Percentiles rank a stretch among this genome's conserved stretches.
Evolutionary conservation across 306 rosid genomes (phyloP).

Genomic region (Carpinus viminea): DNA sequence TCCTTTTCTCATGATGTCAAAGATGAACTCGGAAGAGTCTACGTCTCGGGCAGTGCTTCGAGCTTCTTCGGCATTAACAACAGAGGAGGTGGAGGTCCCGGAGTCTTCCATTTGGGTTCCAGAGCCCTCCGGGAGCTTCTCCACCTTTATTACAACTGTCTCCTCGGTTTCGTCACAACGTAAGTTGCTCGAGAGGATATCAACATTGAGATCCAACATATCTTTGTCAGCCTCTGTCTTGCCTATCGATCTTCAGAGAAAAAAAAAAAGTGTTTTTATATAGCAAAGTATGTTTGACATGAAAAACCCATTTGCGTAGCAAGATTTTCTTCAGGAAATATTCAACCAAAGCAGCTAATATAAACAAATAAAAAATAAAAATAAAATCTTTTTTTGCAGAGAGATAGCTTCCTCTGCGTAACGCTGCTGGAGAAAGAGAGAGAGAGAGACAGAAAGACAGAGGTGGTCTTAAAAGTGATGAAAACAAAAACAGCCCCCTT

Average conservation of each 20-base stretch:
- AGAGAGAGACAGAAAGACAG: background rate
- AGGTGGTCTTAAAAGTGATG: background rate
- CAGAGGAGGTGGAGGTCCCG: slow-evolving; percentile 44
- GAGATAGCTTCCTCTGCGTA: background rate
- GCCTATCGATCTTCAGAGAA: slow-evolving; percentile 4
- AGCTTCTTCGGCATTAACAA: slow-evolving; percentile 43
- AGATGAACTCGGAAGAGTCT: slow-evolving; percentile 40
- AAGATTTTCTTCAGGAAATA: background rate
- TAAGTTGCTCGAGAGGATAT: slow-evolving; percentile 3
- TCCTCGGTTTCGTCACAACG: slow-evolving; percentile 5
- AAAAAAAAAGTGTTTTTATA: background rate
- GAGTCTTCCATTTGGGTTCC: slow-evolving; percentile 36
- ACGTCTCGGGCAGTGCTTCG: slow-evolving; percentile 28
- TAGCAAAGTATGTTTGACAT: background rate
- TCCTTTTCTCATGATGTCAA: slow-evolving; percentile 43
- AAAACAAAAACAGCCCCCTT: background rate
- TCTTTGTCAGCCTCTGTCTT: background rate
- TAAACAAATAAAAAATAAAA: too few relatives aligned
- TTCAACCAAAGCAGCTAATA: background rate
- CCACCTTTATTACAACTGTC: slow-evolving; percentile 12
- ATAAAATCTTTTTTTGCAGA: background rate
- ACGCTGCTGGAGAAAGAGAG: background rate
- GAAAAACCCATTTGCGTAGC: slow-evolving; percentile 14
- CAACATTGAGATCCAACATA: slow-evolving; percentile 61
- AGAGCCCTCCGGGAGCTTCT: slow-evolving; percentile 12